Evolutionary conservation across 768 basidiomycete species (phyloP), one percentile per base, ranked within the genome.

Genomic region (Coprinellus micaceus): DNA sequence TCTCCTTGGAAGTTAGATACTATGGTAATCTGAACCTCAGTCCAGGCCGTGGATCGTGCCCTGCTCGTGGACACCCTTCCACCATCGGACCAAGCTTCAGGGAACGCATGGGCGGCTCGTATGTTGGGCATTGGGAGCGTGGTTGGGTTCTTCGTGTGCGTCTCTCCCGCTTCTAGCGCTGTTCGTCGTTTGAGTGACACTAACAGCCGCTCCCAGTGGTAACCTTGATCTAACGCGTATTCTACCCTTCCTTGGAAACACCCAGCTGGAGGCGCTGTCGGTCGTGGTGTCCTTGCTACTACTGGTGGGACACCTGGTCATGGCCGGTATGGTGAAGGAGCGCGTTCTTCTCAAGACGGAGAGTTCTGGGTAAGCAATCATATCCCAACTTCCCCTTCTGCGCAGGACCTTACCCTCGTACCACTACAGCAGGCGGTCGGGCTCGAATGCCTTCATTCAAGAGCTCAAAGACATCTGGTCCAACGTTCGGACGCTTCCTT

Each of bases 101-200:
- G 90, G 0, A 97, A 95, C 66, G 95, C 95, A 0, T 98, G 95
- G 95, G 95, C 93, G 0, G 92, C 91, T 0, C 76, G 89, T n/a
- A 95, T 97, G 92, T 73, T 89, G 44, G 91, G 91, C 1, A 64
- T 94, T 25, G 95, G 95, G 11, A 85, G 89, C 54, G 86, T 96
- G 0, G 74, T 85, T 1, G 94, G 94, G 0, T 96, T 94, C 69
- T 96, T 90, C 64, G 77, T 91, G 94, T 94, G 61, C 62, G 90
- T 77, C 13, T 13, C 53, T 4, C n/a, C n/a, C n/a, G n/a, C n/a
- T 52, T 24, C 13, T 41, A 24, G 22, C 15, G 3, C 51, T 37
- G 36, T 37, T 37, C 36, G 9, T 37, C 36, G 36, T 37, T 9
- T 37, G 36, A 9, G 36, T 37, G 36, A 37, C 17, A 37, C 19